Base-by-base conservation (phyloP, 129 eudicot species). In the Helichrysum umbraculigerum region DNA sequence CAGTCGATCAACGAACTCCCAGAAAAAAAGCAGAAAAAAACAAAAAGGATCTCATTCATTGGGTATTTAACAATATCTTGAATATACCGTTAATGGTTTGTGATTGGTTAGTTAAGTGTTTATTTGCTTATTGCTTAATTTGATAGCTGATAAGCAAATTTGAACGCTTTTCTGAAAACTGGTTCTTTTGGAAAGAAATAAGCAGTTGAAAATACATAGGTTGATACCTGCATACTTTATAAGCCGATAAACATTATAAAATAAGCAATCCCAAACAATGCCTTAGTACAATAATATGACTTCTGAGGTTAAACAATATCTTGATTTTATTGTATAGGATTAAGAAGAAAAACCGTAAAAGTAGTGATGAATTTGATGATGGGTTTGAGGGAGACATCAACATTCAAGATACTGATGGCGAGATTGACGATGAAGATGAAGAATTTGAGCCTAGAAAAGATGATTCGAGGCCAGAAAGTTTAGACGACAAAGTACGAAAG, bases 401-500 rank as follows among this genome's bases (percentile, higher is more conserved):
- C 61, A 77, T 60, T 42, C 87, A 86, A 35, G 81, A 74, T 22
- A 81, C 84, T 7, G 87, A 88, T 44, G 81, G 81, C 21, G 85
- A 70, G 28, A 69, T 5, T 50, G 70, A 68, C 28, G 81, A 80
- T 3, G 80, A 78, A 62, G 81, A 79, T 56, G 88, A 73, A 37
- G 85, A 61, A 4, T 74, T 73, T 4, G 87, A 77, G 41, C 79
- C 74, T 4, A 73, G 56, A 16, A 87, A 66, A 2, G 85, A 81
- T 15, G 93, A 83, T 21, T 83, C 79, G 0, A 77, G 96, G 81
- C 94, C 94, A 4, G 94, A 89, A 34, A 95, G 99, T 62, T 77
- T 95, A 74, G 99, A 95, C 70, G 96, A 95, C 73, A 91, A 89
- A 87, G 96, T 89, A 56, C 78, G 96, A 82, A 87, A 89, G 85